phyloP scores from a whole-genome alignment of 306 rosid species.

The Lupinus albus region DNA sequence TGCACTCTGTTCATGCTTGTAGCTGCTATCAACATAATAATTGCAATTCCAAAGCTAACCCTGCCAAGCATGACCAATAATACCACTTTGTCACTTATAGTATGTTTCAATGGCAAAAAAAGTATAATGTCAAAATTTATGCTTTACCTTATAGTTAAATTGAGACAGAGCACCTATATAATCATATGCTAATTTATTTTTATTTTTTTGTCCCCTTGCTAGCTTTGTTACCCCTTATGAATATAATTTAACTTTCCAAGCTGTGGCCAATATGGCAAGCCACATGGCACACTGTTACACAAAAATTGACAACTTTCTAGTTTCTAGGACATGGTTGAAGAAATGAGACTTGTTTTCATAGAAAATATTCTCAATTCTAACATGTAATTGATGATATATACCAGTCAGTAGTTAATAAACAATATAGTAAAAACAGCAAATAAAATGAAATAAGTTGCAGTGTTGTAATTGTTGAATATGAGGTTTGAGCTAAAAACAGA shows the following conservation, averaged over 20 bases:
- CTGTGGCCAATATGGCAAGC: conserved; percentile 42
- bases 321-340: conserved; percentile 29
- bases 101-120: conserved; percentile 12
- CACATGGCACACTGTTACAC: conserved; percentile 32
- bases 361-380: conserved; percentile 23
- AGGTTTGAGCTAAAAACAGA: conserved; percentile 35
- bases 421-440: too few species aligned
- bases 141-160: neutral
- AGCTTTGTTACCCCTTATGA: conserved; percentile 25
- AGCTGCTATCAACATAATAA: conserved; percentile 52
- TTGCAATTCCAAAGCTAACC: conserved; percentile 71
- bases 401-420: conserved; percentile 17
- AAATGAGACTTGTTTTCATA: conserved; percentile 4
- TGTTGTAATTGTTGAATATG: conserved; percentile 12
- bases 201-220: conserved; percentile 14
- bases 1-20: conserved; percentile 81
- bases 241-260: conserved; percentile 35
- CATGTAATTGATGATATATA: conserved; percentile 19
- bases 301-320: conserved; percentile 28
- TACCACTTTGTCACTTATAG: conserved; percentile 10
- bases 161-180: too few species aligned
- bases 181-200: too few species aligned
- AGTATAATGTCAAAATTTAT: neutral
- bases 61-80: conserved; percentile 52
- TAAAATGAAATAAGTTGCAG: too few species aligned